These are phyloP conservation scores for Lipomyces yamanashiensis DNA, from an alignment of 805 yeast species.

Conservation along the genomic window DNA sequence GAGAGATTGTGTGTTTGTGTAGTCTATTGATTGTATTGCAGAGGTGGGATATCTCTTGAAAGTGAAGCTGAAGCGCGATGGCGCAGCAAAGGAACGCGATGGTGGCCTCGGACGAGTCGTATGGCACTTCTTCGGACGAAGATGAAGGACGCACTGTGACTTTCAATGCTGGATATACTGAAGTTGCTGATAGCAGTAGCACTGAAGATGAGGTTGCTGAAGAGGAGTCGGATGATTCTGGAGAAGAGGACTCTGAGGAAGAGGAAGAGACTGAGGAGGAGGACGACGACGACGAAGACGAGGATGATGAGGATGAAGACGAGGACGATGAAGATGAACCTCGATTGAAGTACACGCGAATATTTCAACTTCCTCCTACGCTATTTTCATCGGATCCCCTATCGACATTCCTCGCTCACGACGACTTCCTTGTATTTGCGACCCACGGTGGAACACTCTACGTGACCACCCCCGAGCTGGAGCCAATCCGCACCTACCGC, in stretches of 20 bases:
- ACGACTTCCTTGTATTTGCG: constrained; percentile 72
- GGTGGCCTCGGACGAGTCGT: constrained; percentile 29
- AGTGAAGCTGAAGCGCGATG: neutral
- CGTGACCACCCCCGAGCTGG: constrained; percentile 62
- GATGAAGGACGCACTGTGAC: constrained; percentile 25
- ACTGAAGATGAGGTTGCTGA: constrained; percentile 14
- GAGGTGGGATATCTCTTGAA: neutral
- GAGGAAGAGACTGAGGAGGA: constrained; percentile 31
- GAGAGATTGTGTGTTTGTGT: too few relatives aligned
- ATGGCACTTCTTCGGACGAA: constrained; percentile 31
- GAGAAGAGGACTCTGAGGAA: constrained; percentile 20
- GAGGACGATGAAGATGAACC: constrained; percentile 60
- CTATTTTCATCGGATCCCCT: constrained; percentile 79
- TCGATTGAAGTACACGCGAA: constrained; percentile 70
- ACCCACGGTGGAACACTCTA: constrained; percentile 87
- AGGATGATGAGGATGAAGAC: constrained; percentile 36
- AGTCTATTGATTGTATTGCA: too few relatives aligned
- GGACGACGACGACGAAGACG: constrained; percentile 36
- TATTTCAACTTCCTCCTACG: constrained; percentile 67
- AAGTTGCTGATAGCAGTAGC: constrained; percentile 11
- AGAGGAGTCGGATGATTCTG: constrained; percentile 6
- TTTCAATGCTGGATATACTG: constrained; percentile 30
- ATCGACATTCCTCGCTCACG: constrained; percentile 67
- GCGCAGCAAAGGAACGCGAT: constrained; percentile 4
- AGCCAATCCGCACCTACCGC: constrained; percentile 69